Base-by-base conservation (phyloP, 306 rosid species). In the Castanopsis chinensis region DNA sequence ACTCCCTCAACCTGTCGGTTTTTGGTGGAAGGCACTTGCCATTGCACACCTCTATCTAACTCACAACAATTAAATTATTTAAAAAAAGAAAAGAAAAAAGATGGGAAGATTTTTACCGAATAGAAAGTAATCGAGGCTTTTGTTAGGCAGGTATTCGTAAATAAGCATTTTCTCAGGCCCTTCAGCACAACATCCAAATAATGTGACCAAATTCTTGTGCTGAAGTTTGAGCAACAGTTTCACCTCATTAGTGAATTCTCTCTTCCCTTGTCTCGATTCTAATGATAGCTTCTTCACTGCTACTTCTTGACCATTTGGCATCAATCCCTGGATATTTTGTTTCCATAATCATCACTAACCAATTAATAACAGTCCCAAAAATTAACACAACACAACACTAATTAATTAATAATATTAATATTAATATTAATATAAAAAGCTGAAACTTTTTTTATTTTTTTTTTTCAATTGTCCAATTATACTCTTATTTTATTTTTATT, bases 91-190 rank as follows among this genome's bases (percentile, higher is more conserved):
- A 10, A 45, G 11, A 2, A 23, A 3, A 3, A 37, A 25, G 52
- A 53, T 17, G 25, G 37, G 35, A 20, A 20, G 63, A 4, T n/a
- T 51, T 69, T 70, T 90, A 94, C 97, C 89, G 53, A 94, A 94
- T 3, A 94, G 84, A 73, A 94, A 85, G 85, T 80, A 89, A 77
- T 94, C 98, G 69, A 94, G 97, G 82, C 98, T 92, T 87, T 79
- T 90, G 88, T 94, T 94, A 5, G 96, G 90, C 20, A 94, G 91
- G 79, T 86, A 94, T 86, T 94, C 97, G 43, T 94, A 94, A 20
- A 94, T 94, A 79, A 94, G 96, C 97, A 94, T 94, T 86, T 94
- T 94, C 81, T 94, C 97, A 21, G 96, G 93, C 58, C 96, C 98
- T 89, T 94, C 96, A 15, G 88, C 87, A 78, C 97, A 94, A 53